A percentile compares a stretch with the other conserved stretches of the same genome.
Evolutionary conservation across 306 rosid genomes (phyloP).

Genomic region (Vigna mungo): DNA sequence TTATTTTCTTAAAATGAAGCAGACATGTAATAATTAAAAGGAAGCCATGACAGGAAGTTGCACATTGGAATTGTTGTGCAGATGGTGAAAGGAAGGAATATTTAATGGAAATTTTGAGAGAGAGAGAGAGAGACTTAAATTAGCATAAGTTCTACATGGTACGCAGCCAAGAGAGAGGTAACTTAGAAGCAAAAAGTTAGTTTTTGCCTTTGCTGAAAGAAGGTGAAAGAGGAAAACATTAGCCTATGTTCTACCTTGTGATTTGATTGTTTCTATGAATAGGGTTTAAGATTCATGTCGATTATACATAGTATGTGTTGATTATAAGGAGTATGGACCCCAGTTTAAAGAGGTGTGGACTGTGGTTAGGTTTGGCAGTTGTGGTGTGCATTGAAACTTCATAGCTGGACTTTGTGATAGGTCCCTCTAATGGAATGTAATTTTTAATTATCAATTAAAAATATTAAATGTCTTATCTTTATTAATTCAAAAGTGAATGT

Average conservation of each 20-base stretch:
- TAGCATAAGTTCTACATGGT: not conserved
- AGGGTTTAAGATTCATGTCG: not conserved
- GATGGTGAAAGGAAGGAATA: not conserved
- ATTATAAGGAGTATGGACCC: slow-evolving; percentile 36
- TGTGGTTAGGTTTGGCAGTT: slow-evolving; percentile 54
- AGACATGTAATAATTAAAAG: not conserved
- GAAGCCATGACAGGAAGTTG: not conserved
- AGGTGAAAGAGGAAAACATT: slow-evolving; percentile 22
- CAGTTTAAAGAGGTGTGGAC: slow-evolving; percentile 23
- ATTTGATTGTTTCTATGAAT: slow-evolving; percentile 36
- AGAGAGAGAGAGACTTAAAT: too few species aligned
- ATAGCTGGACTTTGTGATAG: slow-evolving; percentile 17
- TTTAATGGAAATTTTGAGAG: not conserved
- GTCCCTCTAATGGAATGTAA: not conserved
- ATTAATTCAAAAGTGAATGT: too few species aligned
- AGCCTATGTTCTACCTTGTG: slow-evolving; percentile 6
- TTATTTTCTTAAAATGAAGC: not conserved
- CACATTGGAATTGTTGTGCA: not conserved
- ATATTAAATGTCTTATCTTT: too few species aligned
- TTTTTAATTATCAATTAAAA: too few species aligned
- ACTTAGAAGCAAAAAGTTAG: slow-evolving; percentile 18
- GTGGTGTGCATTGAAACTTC: slow-evolving; percentile 19
- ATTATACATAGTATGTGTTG: not conserved
- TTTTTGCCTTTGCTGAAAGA: slow-evolving; percentile 12
- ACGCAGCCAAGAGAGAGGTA: not conserved